Conservation (phyloP, 495 filamentous ascomycete species). For the Annulohypoxylon bovei region DNA sequence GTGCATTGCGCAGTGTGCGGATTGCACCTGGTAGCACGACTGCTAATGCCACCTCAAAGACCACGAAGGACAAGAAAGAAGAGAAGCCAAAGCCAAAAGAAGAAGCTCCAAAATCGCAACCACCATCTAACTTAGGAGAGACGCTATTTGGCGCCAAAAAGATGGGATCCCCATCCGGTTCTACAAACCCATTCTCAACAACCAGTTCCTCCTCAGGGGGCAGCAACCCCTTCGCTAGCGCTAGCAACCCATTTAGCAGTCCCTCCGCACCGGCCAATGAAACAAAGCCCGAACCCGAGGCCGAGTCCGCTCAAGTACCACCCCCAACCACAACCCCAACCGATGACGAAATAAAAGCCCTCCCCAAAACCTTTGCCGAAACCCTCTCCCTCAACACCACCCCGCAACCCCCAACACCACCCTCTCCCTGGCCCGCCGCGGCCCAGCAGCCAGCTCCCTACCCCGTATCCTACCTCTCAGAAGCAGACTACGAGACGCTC, state of each 20-base stretch:
- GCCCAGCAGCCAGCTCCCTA: constrained; percentile 74
- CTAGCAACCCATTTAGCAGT: constrained; percentile 43
- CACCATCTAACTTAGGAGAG: constrained; percentile 63
- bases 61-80: constrained; percentile 48
- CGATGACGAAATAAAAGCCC: constrained; percentile 44
- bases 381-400: constrained; percentile 63
- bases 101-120: constrained; percentile 44
- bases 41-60: constrained; percentile 41
- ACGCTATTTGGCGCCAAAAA: constrained; percentile 64
- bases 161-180: constrained; percentile 46
- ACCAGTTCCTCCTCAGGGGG: constrained; percentile 18
- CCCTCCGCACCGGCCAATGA: constrained; percentile 16
- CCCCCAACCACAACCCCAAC: constrained; percentile 42
- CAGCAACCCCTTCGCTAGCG: constrained; percentile 44
- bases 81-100: constrained; percentile 50
- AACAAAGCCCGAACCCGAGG: constrained; percentile 41
- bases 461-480: constrained; percentile 77
- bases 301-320: constrained; percentile 35
- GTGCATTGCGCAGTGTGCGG: constrained; percentile 73
- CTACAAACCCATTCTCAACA: constrained; percentile 51
- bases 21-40: constrained; percentile 46
- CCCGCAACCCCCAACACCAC: constrained; percentile 52
- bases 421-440: constrained; percentile 78
- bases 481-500: constrained; percentile 92
- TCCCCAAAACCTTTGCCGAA: constrained; percentile 78